phyloP scores from a whole-genome alignment of 1,284 basidiomycete genomes.

The Leccinum huronense region DNA sequence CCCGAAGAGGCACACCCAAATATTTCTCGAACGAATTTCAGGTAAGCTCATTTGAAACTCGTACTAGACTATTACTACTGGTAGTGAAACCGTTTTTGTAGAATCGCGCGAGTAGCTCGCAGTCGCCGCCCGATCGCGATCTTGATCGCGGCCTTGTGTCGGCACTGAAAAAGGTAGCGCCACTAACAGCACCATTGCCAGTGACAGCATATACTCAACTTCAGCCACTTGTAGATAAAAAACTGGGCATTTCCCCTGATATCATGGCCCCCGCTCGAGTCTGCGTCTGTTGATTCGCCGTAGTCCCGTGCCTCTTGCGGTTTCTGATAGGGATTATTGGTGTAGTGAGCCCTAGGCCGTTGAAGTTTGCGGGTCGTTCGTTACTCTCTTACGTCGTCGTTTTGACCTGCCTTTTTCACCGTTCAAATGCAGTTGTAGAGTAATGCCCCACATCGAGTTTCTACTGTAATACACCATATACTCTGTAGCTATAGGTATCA shows the following conservation, averaged over 20 bases:
- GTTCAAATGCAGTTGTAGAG: no score
- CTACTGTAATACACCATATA: no score
- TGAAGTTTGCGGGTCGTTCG: no score
- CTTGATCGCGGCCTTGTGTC: background rate
- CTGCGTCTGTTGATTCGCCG: background rate
- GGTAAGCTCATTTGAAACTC: background rate
- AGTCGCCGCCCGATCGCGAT: background rate
- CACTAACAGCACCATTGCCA: background rate
- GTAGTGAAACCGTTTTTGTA: background rate
- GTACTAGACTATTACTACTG: background rate
- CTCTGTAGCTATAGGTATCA: no score
- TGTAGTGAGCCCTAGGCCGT: no score
- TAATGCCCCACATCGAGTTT: no score
- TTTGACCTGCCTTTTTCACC: no score
- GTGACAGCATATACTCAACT: background rate
- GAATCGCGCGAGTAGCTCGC: background rate
- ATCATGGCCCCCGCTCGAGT: background rate
- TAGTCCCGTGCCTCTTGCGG: background rate
- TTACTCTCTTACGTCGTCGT: no score
- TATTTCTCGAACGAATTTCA: background rate
- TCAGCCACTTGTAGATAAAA: background rate
- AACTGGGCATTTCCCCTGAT: background rate
- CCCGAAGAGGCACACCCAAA: background rate
- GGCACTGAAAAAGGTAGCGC: background rate
- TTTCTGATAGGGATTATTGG: no score